Conservation (phyloP, 176 grass and related monocot species). For the Pontederia paniculata region DNA sequence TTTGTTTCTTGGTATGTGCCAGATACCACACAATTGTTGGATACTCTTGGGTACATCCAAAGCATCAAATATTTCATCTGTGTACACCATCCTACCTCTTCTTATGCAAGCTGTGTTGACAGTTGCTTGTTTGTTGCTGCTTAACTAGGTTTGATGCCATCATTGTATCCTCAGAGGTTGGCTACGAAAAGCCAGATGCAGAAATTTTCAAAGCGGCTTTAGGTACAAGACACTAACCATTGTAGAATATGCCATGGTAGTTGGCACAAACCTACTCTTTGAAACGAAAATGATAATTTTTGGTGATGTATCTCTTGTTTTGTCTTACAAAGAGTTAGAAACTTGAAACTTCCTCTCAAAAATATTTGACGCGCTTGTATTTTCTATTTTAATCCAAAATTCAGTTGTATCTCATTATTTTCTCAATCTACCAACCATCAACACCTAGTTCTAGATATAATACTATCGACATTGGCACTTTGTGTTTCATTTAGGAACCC, state of each 20-base stretch:
- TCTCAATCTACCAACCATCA: too few relatives aligned
- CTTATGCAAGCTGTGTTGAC: background rate
- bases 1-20: background rate
- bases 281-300: background rate
- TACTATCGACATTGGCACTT: too few relatives aligned
- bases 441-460: too few relatives aligned
- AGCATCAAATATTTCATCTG: background rate
- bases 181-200: conserved; percentile 81
- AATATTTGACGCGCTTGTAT: too few relatives aligned
- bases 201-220: conserved; percentile 86
- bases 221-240: conserved; percentile 30
- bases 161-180: conserved; percentile 79
- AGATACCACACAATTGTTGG: background rate
- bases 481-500: too few relatives aligned
- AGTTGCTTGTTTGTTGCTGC: conserved; percentile 12
- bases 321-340: too few relatives aligned
- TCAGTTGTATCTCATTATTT: too few relatives aligned
- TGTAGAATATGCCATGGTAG: background rate
- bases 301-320: too few relatives aligned
- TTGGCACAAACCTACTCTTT: background rate
- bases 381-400: too few relatives aligned
- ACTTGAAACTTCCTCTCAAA: too few relatives aligned
- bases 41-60: background rate
- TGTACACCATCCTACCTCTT: background rate
- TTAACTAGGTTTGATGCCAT: conserved; percentile 88